A percentile compares a stretch with the other conserved stretches of the same genome.
Conservation (phyloP, 257 asterid genomes). For the Rauvolfia tetraphylla region DNA sequence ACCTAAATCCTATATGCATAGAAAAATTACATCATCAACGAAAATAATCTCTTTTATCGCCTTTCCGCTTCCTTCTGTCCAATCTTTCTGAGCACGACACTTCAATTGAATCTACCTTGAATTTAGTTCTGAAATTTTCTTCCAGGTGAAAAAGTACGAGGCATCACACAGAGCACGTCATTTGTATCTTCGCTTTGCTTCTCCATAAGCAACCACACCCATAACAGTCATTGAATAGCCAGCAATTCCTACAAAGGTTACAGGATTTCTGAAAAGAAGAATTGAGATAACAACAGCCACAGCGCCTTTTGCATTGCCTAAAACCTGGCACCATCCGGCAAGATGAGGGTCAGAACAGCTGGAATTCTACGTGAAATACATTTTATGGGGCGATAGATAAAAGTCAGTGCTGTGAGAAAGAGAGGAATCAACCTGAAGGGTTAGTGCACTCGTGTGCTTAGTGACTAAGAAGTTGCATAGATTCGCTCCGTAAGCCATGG, state of each 20-base stretch:
- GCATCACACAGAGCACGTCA: constrained; percentile 23
- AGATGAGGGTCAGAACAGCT: constrained; percentile 4
- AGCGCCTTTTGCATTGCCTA: constrained; percentile 99
- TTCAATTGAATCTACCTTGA: neutral
- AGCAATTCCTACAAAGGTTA: constrained; percentile 80
- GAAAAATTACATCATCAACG: neutral
- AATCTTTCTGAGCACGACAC: neutral
- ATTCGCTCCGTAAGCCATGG: constrained; percentile 89
- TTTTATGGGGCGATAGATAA: neutral
- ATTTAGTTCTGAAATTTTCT: neutral
- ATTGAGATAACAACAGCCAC: constrained; percentile 98
- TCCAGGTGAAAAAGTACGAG: neutral
- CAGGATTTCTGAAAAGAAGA: constrained; percentile 84
- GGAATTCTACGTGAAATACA: neutral
- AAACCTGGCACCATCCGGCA: constrained; percentile 45
- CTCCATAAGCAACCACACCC: constrained; percentile 98
- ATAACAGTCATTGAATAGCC: constrained; percentile 91
- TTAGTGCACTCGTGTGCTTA: constrained; percentile 86
- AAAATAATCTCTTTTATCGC: constrained; percentile 2
- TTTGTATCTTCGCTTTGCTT: constrained; percentile 76
- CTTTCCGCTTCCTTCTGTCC: neutral
- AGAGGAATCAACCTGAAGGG: constrained; percentile 67
- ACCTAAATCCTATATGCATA: constrained; percentile 6
- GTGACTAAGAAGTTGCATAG: constrained; percentile 91
- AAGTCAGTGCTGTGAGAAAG: neutral